Evolutionary conservation across 176 grass and related monocot species (phyloP).

Genomic region (Avena insularis): DNA sequence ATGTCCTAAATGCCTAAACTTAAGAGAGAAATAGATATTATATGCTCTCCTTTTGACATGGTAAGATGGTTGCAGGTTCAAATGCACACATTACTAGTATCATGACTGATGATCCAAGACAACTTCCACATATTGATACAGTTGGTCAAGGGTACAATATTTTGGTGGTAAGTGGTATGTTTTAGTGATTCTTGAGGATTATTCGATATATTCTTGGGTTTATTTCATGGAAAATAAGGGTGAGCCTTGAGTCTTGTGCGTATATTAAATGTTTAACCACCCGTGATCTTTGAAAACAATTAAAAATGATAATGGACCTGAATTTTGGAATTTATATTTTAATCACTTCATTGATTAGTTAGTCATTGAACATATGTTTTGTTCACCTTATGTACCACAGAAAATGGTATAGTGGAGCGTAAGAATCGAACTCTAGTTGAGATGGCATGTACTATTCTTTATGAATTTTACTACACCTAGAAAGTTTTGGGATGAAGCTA

Average conservation of each 20-base stretch:
- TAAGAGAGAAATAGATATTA: neutral
- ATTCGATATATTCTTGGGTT: slow-evolving; percentile 7
- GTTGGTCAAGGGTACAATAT: slow-evolving; percentile 6
- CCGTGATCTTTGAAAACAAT: neutral
- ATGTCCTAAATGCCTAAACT: neutral
- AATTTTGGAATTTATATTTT: slow-evolving; percentile 5
- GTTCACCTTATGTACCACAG: slow-evolving; percentile 11
- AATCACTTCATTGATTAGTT: neutral
- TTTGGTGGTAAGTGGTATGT: slow-evolving; percentile 20
- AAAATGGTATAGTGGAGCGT: slow-evolving; percentile 3
- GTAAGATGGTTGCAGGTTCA: neutral
- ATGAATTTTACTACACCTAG: neutral
- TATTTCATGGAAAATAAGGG: neutral
- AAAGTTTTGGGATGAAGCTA: neutral
- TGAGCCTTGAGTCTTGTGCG: slow-evolving; percentile 9
- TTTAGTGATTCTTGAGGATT: slow-evolving; percentile 5
- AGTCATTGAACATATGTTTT: slow-evolving; percentile 2
- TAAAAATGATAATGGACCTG: neutral
- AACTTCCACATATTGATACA: neutral
- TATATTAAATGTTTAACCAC: neutral
- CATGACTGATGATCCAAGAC: neutral
- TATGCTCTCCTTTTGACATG: neutral
- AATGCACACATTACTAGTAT: neutral
- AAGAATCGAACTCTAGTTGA: neutral
- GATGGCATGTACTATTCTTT: too few relatives aligned